A percentile compares a stretch with the other conserved stretches of the same genome.
phyloP scores from a whole-genome alignment of 345 rosid species.

The Moricandia moricandioides region DNA sequence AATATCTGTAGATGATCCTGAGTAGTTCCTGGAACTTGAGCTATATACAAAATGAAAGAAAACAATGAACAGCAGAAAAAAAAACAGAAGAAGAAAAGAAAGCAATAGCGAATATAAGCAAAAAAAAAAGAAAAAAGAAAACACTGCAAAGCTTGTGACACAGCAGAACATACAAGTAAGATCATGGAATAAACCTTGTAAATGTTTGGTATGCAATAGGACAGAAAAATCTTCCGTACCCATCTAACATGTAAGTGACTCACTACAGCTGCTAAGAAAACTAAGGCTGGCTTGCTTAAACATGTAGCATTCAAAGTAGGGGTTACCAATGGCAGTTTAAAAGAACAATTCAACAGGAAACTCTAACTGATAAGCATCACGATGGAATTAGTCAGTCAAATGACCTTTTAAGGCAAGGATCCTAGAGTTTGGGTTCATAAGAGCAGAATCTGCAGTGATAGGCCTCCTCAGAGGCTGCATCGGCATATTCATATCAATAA shows the following conservation, averaged over 20 bases:
- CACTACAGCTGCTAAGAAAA: too few relatives aligned
- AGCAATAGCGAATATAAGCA: not conserved
- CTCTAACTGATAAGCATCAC: slow-evolving; percentile 1
- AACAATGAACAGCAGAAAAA: slow-evolving; percentile 16
- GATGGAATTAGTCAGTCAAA: not conserved
- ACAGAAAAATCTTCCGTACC: too few relatives aligned
- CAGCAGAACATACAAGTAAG: too few relatives aligned
- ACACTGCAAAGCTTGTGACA: too few relatives aligned
- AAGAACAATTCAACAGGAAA: too few relatives aligned
- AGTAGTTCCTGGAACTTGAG: slow-evolving; percentile 93
- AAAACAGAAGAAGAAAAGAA: not conserved
- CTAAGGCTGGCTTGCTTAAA: too few relatives aligned
- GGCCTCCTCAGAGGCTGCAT: slow-evolving; percentile 79
- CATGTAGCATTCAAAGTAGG: too few relatives aligned
- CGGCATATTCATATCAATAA: slow-evolving; percentile 81
- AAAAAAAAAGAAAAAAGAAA: too few relatives aligned
- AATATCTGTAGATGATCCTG: slow-evolving; percentile 99
- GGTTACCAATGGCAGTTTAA: too few relatives aligned
- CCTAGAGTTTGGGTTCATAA: slow-evolving; percentile 80
- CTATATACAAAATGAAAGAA: slow-evolving; percentile 44
- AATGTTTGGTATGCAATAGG: too few relatives aligned
- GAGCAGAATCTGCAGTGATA: slow-evolving; percentile 83
- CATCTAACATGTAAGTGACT: too few relatives aligned
- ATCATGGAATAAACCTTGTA: too few relatives aligned
- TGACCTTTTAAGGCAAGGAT: slow-evolving; percentile 83